These are phyloP conservation scores for Colletotrichum sp. DNA, from an alignment of 2,329 filamentous ascomycete genomes.

Conservation along the genomic window DNA sequence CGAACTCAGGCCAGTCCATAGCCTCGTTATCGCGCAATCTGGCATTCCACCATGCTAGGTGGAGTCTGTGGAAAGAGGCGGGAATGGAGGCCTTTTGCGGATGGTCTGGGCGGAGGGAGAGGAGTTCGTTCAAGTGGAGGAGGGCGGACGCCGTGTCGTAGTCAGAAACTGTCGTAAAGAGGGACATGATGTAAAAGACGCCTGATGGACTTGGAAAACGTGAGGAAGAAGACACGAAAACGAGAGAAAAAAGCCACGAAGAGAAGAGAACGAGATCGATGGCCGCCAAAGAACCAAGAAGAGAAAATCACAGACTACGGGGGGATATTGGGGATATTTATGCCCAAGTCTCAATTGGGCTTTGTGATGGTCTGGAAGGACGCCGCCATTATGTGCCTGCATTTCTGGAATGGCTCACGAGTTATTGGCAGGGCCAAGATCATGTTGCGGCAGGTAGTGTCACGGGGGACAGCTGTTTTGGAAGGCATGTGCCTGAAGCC, in stretches of 20 bases:
- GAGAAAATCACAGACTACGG: background rate
- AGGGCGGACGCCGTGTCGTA: background rate
- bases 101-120: background rate
- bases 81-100: background rate
- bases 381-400: background rate
- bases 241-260: background rate
- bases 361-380: background rate
- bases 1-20: background rate
- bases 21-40: background rate
- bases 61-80: background rate
- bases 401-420: background rate
- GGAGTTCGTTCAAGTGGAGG: background rate
- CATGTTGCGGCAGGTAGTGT: background rate
- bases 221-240: background rate
- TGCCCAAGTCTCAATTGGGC: background rate
- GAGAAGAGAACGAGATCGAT: background rate
- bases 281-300: background rate
- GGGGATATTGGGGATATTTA: background rate
- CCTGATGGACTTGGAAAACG: background rate
- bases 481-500: background rate
- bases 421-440: background rate
- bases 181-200: background rate
- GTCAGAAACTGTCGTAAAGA: background rate
- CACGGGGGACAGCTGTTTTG: background rate
- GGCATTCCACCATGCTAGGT: background rate